Evolutionary conservation across 257 asterid species (phyloP).

Genomic region (Scutellaria barbata): DNA sequence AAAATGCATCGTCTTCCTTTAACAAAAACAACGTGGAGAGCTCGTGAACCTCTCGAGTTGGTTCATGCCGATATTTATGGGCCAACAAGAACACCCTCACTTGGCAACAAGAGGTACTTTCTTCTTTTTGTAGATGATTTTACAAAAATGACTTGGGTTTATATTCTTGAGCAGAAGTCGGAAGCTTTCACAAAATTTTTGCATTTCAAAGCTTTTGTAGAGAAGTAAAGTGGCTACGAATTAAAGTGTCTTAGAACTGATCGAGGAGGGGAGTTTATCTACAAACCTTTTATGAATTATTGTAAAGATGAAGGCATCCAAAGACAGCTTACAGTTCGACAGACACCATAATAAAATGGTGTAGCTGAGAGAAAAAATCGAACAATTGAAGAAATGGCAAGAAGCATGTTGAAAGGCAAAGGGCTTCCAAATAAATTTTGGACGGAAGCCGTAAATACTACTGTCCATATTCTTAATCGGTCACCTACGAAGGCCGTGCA

Average conservation of each 20-base stretch:
- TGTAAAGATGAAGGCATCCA: constrained; percentile 24
- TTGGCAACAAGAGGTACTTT: constrained; percentile 5
- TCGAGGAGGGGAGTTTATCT: constrained; percentile 27
- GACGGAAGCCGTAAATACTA: constrained; percentile 18
- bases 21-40: constrained; percentile 20
- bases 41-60: constrained; percentile 5
- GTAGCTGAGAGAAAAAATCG: constrained; percentile 12
- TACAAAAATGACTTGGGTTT: constrained; percentile 23
- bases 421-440: constrained; percentile 23
- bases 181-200: neutral
- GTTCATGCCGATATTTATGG: constrained; percentile 34
- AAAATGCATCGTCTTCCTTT: constrained; percentile 29
- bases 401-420: constrained; percentile 24
- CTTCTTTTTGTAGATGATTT: constrained; percentile 15
- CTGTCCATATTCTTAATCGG: neutral
- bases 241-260: constrained; percentile 20
- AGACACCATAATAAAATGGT: constrained; percentile 30
- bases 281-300: constrained; percentile 9
- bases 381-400: constrained; percentile 12
- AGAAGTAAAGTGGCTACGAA: constrained; percentile 3
- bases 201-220: constrained; percentile 19
- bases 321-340: constrained; percentile 2
- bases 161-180: constrained; percentile 15
- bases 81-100: constrained; percentile 2
- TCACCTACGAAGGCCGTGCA: constrained; percentile 1